These are phyloP conservation scores for Ascochyta fabae DNA, from an alignment of 2,329 filamentous ascomycete genomes.

Conservation along the genomic window DNA sequence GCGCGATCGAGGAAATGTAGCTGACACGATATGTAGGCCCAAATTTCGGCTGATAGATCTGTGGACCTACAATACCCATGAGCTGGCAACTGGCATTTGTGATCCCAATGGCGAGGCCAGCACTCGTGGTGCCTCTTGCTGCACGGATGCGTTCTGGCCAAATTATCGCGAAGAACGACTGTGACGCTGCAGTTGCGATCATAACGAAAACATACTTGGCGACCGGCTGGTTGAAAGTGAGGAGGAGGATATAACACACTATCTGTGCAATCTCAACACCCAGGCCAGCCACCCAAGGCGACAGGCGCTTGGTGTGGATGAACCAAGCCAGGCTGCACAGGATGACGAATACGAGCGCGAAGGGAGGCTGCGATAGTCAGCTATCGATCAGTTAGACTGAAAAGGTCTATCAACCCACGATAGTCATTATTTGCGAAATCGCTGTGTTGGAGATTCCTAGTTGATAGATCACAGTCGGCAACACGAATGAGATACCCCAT, in stretches of 20 bases:
- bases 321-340: conserved; percentile 26
- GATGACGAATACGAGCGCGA: conserved; percentile 32
- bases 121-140: conserved; percentile 49
- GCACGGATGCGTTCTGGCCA: conserved; percentile 53
- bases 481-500: conserved; percentile 33
- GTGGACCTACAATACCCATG: conserved; percentile 51
- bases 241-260: conserved; percentile 50
- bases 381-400: not conserved
- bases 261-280: conserved; percentile 43
- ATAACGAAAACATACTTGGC: conserved; percentile 52
- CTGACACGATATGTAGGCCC: conserved; percentile 50
- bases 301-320: conserved; percentile 30
- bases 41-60: conserved; percentile 51
- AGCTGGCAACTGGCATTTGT: conserved; percentile 46
- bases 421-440: conserved; percentile 32
- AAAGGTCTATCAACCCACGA: conserved; percentile 21
- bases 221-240: conserved; percentile 44
- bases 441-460: conserved; percentile 28
- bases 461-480: conserved; percentile 32
- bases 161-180: conserved; percentile 50
- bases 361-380: conserved; percentile 23
- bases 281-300: conserved; percentile 31
- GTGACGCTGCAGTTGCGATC: conserved; percentile 49
- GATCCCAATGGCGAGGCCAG: conserved; percentile 49
- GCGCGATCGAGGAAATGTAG: conserved; percentile 46